These are phyloP conservation scores for Capsicum chinense DNA, from an alignment of 257 asterid genomes.

Conservation along the genomic window DNA sequence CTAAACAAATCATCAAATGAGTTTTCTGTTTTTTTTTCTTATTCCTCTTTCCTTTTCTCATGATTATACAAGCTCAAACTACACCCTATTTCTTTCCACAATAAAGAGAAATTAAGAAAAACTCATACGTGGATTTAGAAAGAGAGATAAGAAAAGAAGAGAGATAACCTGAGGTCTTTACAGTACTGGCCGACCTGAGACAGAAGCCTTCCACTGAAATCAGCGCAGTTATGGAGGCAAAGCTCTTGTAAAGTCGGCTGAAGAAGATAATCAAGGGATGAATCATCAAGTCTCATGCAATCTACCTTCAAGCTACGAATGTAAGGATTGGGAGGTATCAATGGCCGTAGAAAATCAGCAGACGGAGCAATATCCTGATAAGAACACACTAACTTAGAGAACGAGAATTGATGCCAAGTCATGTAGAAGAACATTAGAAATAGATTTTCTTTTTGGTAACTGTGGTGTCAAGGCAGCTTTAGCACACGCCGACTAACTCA, in stretches of 20 bases:
- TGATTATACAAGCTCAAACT: conserved; percentile 28
- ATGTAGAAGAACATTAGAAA: neutral
- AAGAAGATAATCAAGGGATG: conserved; percentile 58
- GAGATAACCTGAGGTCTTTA: conserved; percentile 70
- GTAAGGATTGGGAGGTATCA: conserved; percentile 63
- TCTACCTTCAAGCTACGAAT: conserved; percentile 76
- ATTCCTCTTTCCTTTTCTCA: neutral
- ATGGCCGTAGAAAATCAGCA: conserved; percentile 60
- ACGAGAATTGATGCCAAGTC: conserved; percentile 17
- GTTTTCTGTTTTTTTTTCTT: neutral
- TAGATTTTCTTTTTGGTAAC: conserved; percentile 23
- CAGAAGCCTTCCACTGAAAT: conserved; percentile 78
- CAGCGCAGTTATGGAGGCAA: conserved; percentile 70
- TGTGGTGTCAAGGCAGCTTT: too few species aligned
- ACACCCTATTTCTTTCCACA: neutral
- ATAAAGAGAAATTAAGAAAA: neutral
- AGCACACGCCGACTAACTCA: too few species aligned
- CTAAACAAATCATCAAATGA: conserved; percentile 34
- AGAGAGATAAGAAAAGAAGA: conserved; percentile 19
- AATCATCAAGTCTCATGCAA: conserved; percentile 86
- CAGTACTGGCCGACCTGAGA: conserved; percentile 72
- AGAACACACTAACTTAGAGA: neutral
- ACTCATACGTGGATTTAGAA: neutral
- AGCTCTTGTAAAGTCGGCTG: conserved; percentile 76
- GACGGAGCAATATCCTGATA: conserved; percentile 79